phyloP scores from a whole-genome alignment of 208 protist genomes.

The Crithidia mellificae region DNA sequence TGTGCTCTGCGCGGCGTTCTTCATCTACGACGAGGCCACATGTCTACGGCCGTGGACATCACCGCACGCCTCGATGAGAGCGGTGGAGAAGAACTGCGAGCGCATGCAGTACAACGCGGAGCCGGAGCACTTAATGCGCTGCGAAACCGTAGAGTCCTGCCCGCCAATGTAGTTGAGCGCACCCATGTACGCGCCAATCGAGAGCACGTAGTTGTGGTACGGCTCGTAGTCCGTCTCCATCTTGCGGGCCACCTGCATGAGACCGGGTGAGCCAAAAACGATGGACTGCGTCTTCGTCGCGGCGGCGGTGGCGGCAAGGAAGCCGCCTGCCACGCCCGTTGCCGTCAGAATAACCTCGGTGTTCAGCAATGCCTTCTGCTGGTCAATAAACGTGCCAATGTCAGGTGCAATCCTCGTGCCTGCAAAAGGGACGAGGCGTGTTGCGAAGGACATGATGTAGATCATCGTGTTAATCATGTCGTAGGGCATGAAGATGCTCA shows the following conservation, averaged over 20 bases:
- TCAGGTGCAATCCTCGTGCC: constrained; percentile 26
- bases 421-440: constrained; percentile 44
- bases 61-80: constrained; percentile 37
- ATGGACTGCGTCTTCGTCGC: constrained; percentile 42
- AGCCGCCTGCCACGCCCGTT: constrained; percentile 54
- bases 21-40: background rate
- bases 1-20: background rate
- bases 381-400: constrained; percentile 30
- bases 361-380: constrained; percentile 8
- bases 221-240: constrained; percentile 26
- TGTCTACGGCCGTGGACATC: constrained; percentile 35
- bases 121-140: constrained; percentile 46
- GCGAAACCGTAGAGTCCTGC: constrained; percentile 48
- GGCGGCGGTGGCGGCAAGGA: constrained; percentile 44
- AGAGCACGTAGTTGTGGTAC: constrained; percentile 60
- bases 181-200: constrained; percentile 47
- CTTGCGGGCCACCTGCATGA: constrained; percentile 51
- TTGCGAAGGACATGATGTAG: constrained; percentile 57
- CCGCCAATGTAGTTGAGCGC: constrained; percentile 61
- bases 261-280: constrained; percentile 59
- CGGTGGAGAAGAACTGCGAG: constrained; percentile 45
- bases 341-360: constrained; percentile 45
- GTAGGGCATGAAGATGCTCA: constrained; percentile 65
- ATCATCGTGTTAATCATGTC: constrained; percentile 54
- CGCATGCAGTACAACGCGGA: constrained; percentile 38